Conservation (phyloP, 805 yeast genomes). For the Pichia phayaonensis region DNA sequence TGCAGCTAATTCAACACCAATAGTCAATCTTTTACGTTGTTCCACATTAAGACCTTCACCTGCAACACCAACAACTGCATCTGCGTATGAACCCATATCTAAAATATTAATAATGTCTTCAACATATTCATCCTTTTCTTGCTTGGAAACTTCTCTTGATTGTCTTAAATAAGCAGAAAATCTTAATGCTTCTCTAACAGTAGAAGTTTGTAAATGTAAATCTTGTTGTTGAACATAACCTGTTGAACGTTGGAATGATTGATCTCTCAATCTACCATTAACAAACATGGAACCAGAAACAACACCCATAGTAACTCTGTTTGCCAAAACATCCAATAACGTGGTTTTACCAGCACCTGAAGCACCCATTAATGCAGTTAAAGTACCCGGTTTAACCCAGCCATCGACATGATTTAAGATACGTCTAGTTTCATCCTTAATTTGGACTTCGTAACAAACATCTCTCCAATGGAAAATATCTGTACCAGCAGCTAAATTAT, state of each 20-base stretch:
- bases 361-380: conserved; percentile 66
- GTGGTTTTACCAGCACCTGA: conserved; percentile 63
- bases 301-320: conserved; percentile 48
- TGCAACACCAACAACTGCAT: conserved; percentile 44
- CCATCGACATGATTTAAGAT: conserved; percentile 65
- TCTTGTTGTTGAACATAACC: conserved; percentile 59
- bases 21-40: conserved; percentile 46
- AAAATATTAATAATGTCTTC: conserved; percentile 43
- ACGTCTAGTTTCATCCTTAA: conserved; percentile 52
- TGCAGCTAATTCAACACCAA: conserved; percentile 51
- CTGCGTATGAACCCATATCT: conserved; percentile 47
- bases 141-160: conserved; percentile 31
- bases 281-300: conserved; percentile 53
- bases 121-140: conserved; percentile 43
- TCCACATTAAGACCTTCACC: conserved; percentile 50
- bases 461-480: conserved; percentile 74
- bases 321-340: conserved; percentile 44
- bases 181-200: conserved; percentile 47
- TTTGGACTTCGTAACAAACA: conserved; percentile 61
- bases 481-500: conserved; percentile 26
- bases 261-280: conserved; percentile 42
- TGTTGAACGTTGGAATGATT: conserved; percentile 45
- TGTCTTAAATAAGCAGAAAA: conserved; percentile 47
- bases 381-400: conserved; percentile 77
- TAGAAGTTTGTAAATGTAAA: conserved; percentile 41